These are phyloP conservation scores for Blastocystis sp. DNA, from an alignment of 352 stramenopile species.

Conservation along the genomic window DNA sequence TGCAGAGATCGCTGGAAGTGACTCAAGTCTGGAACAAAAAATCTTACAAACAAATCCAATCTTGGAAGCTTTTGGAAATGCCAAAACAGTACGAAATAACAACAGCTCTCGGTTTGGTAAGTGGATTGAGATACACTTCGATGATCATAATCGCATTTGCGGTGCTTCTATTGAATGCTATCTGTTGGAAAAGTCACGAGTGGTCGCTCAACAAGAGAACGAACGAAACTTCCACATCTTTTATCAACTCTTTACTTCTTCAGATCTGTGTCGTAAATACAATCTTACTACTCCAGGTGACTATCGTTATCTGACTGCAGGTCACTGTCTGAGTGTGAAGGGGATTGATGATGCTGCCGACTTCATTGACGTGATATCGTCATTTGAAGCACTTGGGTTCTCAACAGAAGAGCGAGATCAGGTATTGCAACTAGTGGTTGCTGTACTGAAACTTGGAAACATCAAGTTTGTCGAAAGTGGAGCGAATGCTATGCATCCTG, in stretches of 20 bases:
- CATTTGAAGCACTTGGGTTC: slow-evolving; percentile 81
- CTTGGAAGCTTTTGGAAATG: slow-evolving; percentile 97
- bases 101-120: slow-evolving; percentile 93
- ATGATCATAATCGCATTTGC: slow-evolving; percentile 74
- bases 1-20: slow-evolving; percentile 73
- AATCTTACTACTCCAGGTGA: slow-evolving; percentile 69
- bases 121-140: slow-evolving; percentile 94
- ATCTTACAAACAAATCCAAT: slow-evolving; percentile 95
- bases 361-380: slow-evolving; percentile 74
- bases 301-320: slow-evolving; percentile 83
- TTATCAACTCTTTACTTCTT: slow-evolving; percentile 79
- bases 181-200: slow-evolving; percentile 83
- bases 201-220: slow-evolving; percentile 79
- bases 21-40: slow-evolving; percentile 72
- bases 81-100: slow-evolving; percentile 91
- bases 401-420: slow-evolving; percentile 80
- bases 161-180: slow-evolving; percentile 85
- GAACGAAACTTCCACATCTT: slow-evolving; percentile 89
- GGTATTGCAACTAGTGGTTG: slow-evolving; percentile 85
- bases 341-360: slow-evolving; percentile 84
- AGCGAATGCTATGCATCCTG: slow-evolving; percentile 73
- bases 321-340: slow-evolving; percentile 79
- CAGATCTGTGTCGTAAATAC: neutral
- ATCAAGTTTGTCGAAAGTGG: slow-evolving; percentile 80
- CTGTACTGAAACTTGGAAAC: slow-evolving; percentile 90